A percentile compares a stretch with the other conserved stretches of the same genome.
These are phyloP conservation scores for Akanthomyces dipterigenus DNA, from an alignment of 2,329 filamentous ascomycete genomes.

Conservation along the genomic window DNA sequence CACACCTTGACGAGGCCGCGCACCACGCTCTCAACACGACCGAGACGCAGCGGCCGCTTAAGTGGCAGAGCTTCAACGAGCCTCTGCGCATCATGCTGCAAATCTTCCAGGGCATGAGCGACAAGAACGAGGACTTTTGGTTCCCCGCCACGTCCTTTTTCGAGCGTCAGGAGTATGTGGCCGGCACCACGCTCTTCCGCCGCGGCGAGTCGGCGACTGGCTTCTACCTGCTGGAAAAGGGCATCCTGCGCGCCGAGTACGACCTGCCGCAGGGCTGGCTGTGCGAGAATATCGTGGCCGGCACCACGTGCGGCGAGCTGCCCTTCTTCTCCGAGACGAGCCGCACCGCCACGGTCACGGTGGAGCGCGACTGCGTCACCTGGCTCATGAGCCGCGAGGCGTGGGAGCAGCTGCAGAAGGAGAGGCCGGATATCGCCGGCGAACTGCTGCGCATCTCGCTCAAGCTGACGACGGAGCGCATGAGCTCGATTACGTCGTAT, in stretches of 20 bases:
- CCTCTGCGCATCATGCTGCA: conserved; percentile 88
- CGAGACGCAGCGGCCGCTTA: conserved; percentile 51
- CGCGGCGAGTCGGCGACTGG: conserved; percentile 70
- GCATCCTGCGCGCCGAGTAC: conserved; percentile 86
- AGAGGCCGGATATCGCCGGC: conserved; percentile 69
- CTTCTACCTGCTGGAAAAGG: conserved; percentile 86
- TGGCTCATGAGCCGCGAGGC: conserved; percentile 70
- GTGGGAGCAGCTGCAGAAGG: conserved; percentile 66
- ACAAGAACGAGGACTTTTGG: conserved; percentile 93
- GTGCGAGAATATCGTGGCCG: conserved; percentile 86
- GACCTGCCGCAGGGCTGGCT: conserved; percentile 82
- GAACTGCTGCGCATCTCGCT: conserved; percentile 83
- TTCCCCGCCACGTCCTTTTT: conserved; percentile 75
- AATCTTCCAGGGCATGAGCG: conserved; percentile 84
- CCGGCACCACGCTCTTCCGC: conserved; percentile 69
- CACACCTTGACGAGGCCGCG: conserved; percentile 72
- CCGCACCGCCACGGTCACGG: conserved; percentile 78
- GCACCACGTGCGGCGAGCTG: conserved; percentile 90
- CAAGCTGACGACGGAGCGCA: conserved; percentile 90
- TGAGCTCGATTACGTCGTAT: conserved; percentile 61
- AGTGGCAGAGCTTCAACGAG: conserved; percentile 83
- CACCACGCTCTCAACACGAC: conserved; percentile 64
- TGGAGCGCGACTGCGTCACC: conserved; percentile 72
- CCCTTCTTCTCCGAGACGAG: conserved; percentile 92
- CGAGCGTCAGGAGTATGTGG: conserved; percentile 55